Evolutionary conservation across 2,329 filamentous ascomycete genomes (phyloP), one percentile per base, ranked within the genome.

Genomic region (Stylonectria norvegica): DNA sequence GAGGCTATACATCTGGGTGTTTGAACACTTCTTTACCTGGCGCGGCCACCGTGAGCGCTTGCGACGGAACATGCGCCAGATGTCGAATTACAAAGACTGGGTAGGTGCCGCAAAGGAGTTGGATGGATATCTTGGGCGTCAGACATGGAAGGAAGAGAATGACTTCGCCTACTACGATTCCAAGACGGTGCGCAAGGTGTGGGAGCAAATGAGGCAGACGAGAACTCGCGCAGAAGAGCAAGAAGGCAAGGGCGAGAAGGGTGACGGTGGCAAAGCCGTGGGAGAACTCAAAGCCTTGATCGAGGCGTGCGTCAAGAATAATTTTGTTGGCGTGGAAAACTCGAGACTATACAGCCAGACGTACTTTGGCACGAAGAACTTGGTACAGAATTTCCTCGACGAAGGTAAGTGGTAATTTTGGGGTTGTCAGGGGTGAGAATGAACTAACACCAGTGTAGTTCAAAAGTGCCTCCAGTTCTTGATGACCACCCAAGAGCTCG

Each of bases 281-380:
- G 85, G 91, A 48, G 88, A 93, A 39, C 72, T 98, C 39, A 84
- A 82, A 47, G 76, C 76, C 1, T 67, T 97, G 43, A 71, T 94
- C 15, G 89, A 95, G 68, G 88, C 87, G 11, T 97, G 90, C 61
- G 85, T 96, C 55, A 98, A 96, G 75, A 95, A 90, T 66, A 97
- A 98, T 60, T 98, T 97, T 65, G 89, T 88, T 14, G 93, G 93
- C 0, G 83, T 95, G 11, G 93, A 98, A 64, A 97, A 95, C 56
- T 82, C 91, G 8, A 79, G 89, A 39, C 69, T 98, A n/a, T 98
- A 98, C 63, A 95, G 88, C 56, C 90, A 97, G 68, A 95, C 91
- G 3, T 98, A 98, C 61, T 95, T 89, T 55, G 93, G 93, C 20
- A 97, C 93, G n/a, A 98, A 98, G 65, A 81, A 93, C 46, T 67